A percentile compares a stretch with the other conserved stretches of the same genome.
Evolutionary conservation across 495 filamentous ascomycete genomes (phyloP).

Genomic region (Penicillium tannophilum): DNA sequence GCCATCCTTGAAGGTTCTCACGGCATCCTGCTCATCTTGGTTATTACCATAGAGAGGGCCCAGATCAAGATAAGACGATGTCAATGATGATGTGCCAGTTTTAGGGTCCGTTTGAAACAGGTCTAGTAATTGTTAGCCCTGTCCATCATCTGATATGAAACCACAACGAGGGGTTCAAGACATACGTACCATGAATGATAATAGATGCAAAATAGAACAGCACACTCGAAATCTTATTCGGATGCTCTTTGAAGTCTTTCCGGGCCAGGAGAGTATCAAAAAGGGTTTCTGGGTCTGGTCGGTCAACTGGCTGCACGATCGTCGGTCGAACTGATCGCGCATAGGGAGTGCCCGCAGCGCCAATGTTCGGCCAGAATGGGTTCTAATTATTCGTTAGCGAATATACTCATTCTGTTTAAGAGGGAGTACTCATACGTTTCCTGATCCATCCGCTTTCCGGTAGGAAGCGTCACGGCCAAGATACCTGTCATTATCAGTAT

Average conservation of each 20-base stretch:
- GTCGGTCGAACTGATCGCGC: constrained; percentile 71
- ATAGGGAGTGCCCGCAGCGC: constrained; percentile 66
- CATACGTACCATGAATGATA: constrained; percentile 72
- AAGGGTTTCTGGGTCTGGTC: constrained; percentile 75
- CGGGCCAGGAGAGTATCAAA: constrained; percentile 76
- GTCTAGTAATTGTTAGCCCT: constrained; percentile 34
- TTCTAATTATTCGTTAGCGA: constrained; percentile 39
- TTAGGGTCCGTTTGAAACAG: constrained; percentile 62
- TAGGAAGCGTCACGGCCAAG: constrained; percentile 58
- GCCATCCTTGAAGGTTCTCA: constrained; percentile 80
- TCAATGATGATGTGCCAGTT: constrained; percentile 62
- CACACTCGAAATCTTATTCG: constrained; percentile 82
- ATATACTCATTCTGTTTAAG: background rate
- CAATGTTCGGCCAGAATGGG: constrained; percentile 63
- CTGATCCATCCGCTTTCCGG: constrained; percentile 69
- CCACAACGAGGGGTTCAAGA: background rate
- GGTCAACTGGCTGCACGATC: constrained; percentile 60
- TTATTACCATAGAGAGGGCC: constrained; percentile 85
- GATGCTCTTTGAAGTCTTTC: constrained; percentile 62
- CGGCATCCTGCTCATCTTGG: constrained; percentile 68
- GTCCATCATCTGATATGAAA: background rate
- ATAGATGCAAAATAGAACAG: constrained; percentile 89
- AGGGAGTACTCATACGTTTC: constrained; percentile 51
- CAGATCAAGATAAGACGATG: constrained; percentile 84
- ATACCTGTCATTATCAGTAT: constrained; percentile 41